phyloP scores from a whole-genome alignment of 1,284 basidiomycete genomes.

The Trichosporon sp. region DNA sequence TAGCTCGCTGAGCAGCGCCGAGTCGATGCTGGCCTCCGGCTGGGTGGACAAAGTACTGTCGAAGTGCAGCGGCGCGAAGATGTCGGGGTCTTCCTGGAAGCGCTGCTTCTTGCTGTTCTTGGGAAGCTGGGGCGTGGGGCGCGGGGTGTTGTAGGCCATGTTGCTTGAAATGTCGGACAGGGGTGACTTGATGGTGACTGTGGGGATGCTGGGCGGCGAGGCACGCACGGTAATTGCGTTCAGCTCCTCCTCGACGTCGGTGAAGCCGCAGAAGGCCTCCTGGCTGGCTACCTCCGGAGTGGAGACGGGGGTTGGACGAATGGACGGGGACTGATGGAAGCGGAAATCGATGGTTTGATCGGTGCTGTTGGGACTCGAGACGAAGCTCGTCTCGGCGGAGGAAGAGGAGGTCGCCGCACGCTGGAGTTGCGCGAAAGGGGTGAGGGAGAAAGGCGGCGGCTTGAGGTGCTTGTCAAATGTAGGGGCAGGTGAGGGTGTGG shows the following conservation, averaged over 20 bases:
- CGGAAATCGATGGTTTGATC: neutral
- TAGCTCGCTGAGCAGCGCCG: neutral
- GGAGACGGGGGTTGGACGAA: neutral
- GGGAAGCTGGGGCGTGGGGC: neutral
- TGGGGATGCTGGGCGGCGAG: neutral
- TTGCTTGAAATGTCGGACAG: no score
- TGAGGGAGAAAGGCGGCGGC: neutral
- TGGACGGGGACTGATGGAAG: neutral
- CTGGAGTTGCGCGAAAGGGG: neutral
- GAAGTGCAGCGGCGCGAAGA: neutral
- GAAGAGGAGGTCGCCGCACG: neutral
- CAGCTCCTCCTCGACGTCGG: neutral
- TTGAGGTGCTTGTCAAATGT: neutral
- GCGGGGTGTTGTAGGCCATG: neutral
- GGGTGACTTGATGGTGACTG: neutral
- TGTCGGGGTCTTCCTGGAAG: neutral
- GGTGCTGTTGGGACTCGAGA: neutral
- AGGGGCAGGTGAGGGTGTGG: neutral
- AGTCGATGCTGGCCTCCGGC: neutral
- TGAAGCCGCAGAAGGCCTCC: neutral
- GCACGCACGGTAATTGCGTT: neutral
- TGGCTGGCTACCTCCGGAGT: neutral
- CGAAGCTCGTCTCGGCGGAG: neutral
- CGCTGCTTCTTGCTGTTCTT: neutral
- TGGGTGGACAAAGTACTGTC: neutral